phyloP scores from a whole-genome alignment of 495 filamentous ascomycete genomes.

The Aspergillus taichungensis region DNA sequence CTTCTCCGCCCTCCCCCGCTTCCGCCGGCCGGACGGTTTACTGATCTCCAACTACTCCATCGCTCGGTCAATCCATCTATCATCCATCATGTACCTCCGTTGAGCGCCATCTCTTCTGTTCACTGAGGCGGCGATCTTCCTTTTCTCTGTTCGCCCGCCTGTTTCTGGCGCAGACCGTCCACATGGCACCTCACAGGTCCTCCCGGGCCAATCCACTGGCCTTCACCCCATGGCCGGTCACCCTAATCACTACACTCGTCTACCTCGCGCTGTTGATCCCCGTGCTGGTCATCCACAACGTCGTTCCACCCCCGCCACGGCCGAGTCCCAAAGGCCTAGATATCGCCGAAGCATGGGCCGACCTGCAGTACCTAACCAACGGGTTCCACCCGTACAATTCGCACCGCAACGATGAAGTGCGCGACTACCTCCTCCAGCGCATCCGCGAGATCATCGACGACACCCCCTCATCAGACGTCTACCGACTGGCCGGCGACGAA shows the following conservation, averaged over 20 bases:
- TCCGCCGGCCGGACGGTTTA: not conserved
- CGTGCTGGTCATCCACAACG: constrained; percentile 64
- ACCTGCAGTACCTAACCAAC: constrained; percentile 65
- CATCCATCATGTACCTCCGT: too few species aligned
- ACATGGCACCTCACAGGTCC: constrained; percentile 23
- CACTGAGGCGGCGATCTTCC: constrained; percentile 3
- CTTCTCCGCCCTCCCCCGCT: not conserved
- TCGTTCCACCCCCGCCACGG: constrained; percentile 61
- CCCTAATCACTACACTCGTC: constrained; percentile 57
- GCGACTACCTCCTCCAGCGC: constrained; percentile 64
- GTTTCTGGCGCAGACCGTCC: not conserved
- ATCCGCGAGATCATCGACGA: constrained; percentile 57
- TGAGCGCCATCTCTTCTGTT: constrained; percentile 4
- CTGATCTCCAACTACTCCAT: not conserved
- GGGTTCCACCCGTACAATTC: constrained; percentile 87
- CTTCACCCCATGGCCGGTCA: constrained; percentile 61
- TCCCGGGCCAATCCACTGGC: constrained; percentile 45
- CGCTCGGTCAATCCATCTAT: not conserved
- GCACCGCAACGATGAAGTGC: constrained; percentile 68
- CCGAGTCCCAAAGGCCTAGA: constrained; percentile 56
- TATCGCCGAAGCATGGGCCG: constrained; percentile 76
- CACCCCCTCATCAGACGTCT: constrained; percentile 29
- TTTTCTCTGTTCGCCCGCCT: constrained; percentile 1
- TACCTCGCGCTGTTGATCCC: constrained; percentile 64
- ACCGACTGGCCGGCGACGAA: constrained; percentile 13